Base-by-base conservation (phyloP, 2,329 filamentous ascomycete genomes). In the Claviceps spartinae region DNA sequence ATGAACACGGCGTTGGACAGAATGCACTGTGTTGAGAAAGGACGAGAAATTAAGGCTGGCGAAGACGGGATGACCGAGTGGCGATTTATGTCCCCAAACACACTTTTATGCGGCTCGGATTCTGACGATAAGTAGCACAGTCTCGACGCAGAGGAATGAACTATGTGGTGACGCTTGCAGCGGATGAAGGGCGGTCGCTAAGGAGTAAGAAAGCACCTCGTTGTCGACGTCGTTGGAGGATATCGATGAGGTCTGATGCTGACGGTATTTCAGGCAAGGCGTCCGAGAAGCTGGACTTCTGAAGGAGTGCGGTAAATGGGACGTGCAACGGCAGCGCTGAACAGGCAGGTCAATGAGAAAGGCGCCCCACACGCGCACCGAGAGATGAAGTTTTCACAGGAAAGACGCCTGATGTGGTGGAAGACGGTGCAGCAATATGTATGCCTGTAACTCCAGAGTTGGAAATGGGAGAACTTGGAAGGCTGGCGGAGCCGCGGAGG, bases 201-300 rank as follows among this genome's bases (percentile, higher is more conserved):
- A 42, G 34, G 51, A 54, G 51, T 20, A 51, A 44, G 7, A 49
- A 52, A 56, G 45, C 49, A 47, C 24, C 43, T 46, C 18, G 49
- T 49, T 42, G 49, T 52, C 41, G 48, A 26, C 22, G 47, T 44
- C 18, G 37, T 43, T 50, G 51, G 54, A 45, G 51, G 53, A 49
- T 34, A 54, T 48, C 49, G 54, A 55, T 52, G 52, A 47, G 51
- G 41, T 48, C 47, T 37, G 50, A 49, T 54, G 52, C 47, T 52
- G 47, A 26, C 46, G 49, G 51, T 59, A 59, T 60, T 61, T 61
- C 59, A 60, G 59, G 57, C 58, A 58, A 55, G 54, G 54, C 55
- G 20, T 43, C 43, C 22, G 42, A 36, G 38, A 47, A 37, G 52
- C 50, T 48, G 26, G 2, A 30, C 26, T 30, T 30, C 26, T 30